A percentile compares a stretch with the other conserved stretches of the same genome.
Evolutionary conservation across 2,329 filamentous ascomycete species (phyloP).

Genomic region (Blastomyces gilchristii): DNA sequence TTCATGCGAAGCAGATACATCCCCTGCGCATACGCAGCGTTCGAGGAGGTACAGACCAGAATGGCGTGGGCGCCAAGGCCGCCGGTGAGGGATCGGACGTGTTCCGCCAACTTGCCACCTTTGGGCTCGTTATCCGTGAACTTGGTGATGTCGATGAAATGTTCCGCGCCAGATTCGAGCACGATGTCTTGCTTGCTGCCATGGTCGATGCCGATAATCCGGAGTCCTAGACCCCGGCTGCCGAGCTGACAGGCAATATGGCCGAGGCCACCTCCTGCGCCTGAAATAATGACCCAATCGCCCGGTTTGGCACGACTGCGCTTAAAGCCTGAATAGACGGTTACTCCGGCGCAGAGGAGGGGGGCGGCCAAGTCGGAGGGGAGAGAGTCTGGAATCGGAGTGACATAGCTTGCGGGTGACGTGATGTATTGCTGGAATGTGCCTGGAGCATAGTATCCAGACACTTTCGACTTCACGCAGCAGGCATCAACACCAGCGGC

Average conservation of each 20-base stretch:
- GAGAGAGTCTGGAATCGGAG: conserved; percentile 55
- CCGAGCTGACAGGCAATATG: conserved; percentile 55
- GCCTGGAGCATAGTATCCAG: conserved; percentile 58
- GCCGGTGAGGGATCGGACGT: conserved; percentile 47
- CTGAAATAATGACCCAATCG: conserved; percentile 50
- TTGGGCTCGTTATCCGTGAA: conserved; percentile 36
- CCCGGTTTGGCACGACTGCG: conserved; percentile 51
- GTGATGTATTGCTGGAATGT: conserved; percentile 64
- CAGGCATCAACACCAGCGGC: conserved; percentile 45
- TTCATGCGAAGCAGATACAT: conserved; percentile 40
- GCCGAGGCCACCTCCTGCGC: conserved; percentile 55
- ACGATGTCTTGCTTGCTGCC: conserved; percentile 51
- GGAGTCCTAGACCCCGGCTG: conserved; percentile 49
- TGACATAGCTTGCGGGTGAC: conserved; percentile 57
- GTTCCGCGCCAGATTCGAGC: conserved; percentile 52
- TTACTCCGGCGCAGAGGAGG: conserved; percentile 58
- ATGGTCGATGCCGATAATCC: conserved; percentile 57
- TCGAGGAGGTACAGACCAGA: conserved; percentile 45
- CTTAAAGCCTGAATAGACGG: conserved; percentile 55
- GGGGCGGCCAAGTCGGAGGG: conserved; percentile 53
- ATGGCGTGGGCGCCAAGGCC: conserved; percentile 53
- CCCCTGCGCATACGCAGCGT: conserved; percentile 42
- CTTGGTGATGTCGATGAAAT: conserved; percentile 53
- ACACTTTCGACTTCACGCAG: conserved; percentile 49
- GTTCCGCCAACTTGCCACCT: conserved; percentile 40